Evolutionary conservation across 495 filamentous ascomycete genomes (phyloP), one percentile per base, ranked within the genome.

Genomic region (Rhizodiscina lignyota): DNA sequence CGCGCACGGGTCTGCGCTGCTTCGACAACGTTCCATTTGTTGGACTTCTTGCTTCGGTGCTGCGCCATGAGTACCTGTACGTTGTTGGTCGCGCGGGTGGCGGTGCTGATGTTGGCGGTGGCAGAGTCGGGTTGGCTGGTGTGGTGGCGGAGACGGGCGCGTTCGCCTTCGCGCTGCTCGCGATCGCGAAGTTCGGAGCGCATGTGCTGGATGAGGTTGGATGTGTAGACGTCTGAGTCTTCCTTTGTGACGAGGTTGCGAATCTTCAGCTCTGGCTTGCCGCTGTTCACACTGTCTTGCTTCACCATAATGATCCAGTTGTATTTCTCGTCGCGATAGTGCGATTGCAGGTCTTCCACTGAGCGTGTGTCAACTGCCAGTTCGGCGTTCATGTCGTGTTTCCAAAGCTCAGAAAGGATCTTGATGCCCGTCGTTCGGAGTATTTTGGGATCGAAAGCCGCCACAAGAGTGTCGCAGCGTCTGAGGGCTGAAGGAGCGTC

Each of bases 271-370:
- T 62, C 66, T 13, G 70, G 64, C 44, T 77, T 74, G 26, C 64
- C 64, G 30, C 64, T 8, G 17, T 10, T 6, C 10, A 16, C 51
- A 41, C 70, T 75, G 32, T 82, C 80, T 48, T 84, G 79, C 49
- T 91, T 87, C 41, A 87, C 72, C 40, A 83, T 74, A 15, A 94
- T 66, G 37, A 93, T 73, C 78, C 85, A 96, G 36, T 70, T 77
- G 51, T 92, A 79, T 13, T 75, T 74, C 36, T 86, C 77, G 30
- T 74, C 69, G 18, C 68, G 59, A 45, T 81, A 77, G 31, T 65
- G 63, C 16, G 57, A 47, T 19, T 79, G 59, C 1, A 92, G 66
- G 39, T 83, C 77, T 59, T 94, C 84, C 0, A 74, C 63, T 1
- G 60, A 64, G n/a, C 74, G 64, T 21, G 68, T 64, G 42, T 86